Base-by-base conservation (phyloP, 1,284 basidiomycete genomes). In the Testicularia cyperi region DNA sequence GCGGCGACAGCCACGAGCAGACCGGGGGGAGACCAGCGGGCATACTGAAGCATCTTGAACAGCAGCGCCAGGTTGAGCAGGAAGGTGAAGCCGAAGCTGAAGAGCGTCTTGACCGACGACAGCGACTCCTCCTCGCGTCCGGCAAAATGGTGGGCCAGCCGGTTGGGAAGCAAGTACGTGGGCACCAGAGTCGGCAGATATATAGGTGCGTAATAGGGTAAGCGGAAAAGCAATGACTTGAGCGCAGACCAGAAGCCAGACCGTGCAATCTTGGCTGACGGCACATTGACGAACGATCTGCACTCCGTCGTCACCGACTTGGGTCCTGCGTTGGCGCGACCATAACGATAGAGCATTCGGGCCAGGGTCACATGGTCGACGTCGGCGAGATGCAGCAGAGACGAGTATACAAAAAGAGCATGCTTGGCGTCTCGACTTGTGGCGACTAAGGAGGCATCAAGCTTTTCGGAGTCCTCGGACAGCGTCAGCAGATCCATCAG, bases 41-140 rank as follows among this genome's bases (percentile, higher is more conserved):
- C 19, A 32, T 29, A 47, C 32, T 35, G 24, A 45, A 55, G 43
- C 15, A 45, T 44, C 32, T 46, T 47, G 23, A 63, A 25, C 26
- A 53, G 16, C 40, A 54, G 14, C 12, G 19, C 28, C 21, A 35
- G 25, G 22, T 58, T 51, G 9, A 58, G 35, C 5, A 44, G 9
- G 20, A 40, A 24, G 6, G 44, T 54, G 14, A 58, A 43, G 20
- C 48, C 39, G 26, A 58, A 56, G 29, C 61, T 37, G 16, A 55
- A 30, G 3, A 64, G 36, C 13, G 44, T 52, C 30, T 58, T 64
- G 46, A 58, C 61, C 15, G 33, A 38, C 3, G 55, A 46, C 4
- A 64, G 33, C 19, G 45, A 51, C 25, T 64, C 61, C 18, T 64
- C 55, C 23, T 64, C 61, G n/a, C 31, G 37, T 2, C 12, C 38